Base-by-base conservation (phyloP, 2,329 filamentous ascomycete species). In the Didymella pinodella region DNA sequence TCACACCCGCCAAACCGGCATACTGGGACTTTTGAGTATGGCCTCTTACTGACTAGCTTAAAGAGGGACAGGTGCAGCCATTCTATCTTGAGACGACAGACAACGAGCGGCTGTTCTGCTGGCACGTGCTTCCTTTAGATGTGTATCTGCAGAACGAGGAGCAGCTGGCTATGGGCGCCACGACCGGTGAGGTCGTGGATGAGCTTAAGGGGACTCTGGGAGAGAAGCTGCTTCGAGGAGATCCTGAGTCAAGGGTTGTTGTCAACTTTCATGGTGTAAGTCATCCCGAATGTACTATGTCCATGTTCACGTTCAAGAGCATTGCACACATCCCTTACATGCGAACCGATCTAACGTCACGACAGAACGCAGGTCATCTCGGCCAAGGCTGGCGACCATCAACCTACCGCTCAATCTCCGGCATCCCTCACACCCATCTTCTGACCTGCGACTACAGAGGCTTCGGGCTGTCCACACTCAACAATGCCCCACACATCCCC, bases 361-460 rank as follows among this genome's bases (percentile, higher is more conserved):
- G 12, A 58, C 71, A 91, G 82, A 98, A 97, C 76, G 93, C 92
- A 32, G 94, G 92, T 5, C 91, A 96, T 68, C 77, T 98, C 29
- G 92, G 90, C 18, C 91, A 96, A 75, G 88, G 87, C 59, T 85
- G 88, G 73, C 87, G 94, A 16, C 89, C 92, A 2, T 83, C 88
- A 31, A 90, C 88, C 56, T 96, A 96, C 75, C 91, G 93, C 67
- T 84, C 88, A 44, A 81, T 97, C 41, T 87, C 92, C 4, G 86
- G 90, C 51, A 87, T 88, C 34, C 74, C 82, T 0, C 82, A 85
- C 55, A 86, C 93, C 54, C 93, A 97, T 72, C 85, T 97, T 44
- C 82, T 97, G n/a, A 86, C 92, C 38, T 88, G 97, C 68, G 93
- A 97, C 80, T 97, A 97, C 77, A 90, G 93, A 18, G 93, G 93